A percentile compares a stretch with the other conserved stretches of the same genome.
phyloP scores from a whole-genome alignment of 2,329 filamentous ascomycete species.

The Fusarium devonianum region DNA sequence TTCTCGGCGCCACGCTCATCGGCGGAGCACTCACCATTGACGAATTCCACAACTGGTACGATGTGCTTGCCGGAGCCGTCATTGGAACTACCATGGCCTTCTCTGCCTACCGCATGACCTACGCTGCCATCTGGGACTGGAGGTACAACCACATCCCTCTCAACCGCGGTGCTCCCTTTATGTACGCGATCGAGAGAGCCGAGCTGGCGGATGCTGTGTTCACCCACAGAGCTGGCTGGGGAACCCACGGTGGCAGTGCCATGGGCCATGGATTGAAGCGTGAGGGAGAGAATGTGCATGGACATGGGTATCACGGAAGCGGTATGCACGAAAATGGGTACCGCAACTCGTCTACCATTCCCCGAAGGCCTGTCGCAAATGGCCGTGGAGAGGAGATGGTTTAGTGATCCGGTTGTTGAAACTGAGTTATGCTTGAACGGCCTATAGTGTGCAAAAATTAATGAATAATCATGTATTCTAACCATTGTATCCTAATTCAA shows the following conservation, averaged over 20 bases:
- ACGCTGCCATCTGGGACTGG: constrained; percentile 73
- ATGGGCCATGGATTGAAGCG: constrained; percentile 20
- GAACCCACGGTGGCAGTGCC: constrained; percentile 39
- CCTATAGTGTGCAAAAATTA: too few species aligned
- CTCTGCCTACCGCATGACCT: constrained; percentile 71
- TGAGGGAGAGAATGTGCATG: constrained; percentile 26
- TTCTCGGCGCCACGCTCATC: constrained; percentile 73
- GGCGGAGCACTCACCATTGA: constrained; percentile 75
- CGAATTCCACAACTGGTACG: constrained; percentile 79
- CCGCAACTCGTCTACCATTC: constrained; percentile 19
- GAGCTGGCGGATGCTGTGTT: constrained; percentile 63
- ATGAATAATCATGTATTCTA: constrained; percentile 2
- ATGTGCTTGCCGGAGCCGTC: constrained; percentile 69
- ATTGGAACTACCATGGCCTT: constrained; percentile 73
- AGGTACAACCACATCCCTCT: constrained; percentile 71
- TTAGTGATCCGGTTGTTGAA: not conserved
- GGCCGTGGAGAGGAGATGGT: constrained; percentile 29
- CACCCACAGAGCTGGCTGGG: constrained; percentile 68
- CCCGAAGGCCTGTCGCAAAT: constrained; percentile 25
- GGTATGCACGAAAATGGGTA: constrained; percentile 19
- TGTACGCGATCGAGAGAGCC: constrained; percentile 52
- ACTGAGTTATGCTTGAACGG: too few species aligned
- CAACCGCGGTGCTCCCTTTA: constrained; percentile 63
- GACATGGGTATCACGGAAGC: constrained; percentile 14
- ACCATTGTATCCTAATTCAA: constrained; percentile 7